Percentiles rank a stretch among this genome's conserved stretches.
Evolutionary conservation across 1,284 basidiomycete genomes (phyloP).

Genomic region (Ceraceosorus guamensis): DNA sequence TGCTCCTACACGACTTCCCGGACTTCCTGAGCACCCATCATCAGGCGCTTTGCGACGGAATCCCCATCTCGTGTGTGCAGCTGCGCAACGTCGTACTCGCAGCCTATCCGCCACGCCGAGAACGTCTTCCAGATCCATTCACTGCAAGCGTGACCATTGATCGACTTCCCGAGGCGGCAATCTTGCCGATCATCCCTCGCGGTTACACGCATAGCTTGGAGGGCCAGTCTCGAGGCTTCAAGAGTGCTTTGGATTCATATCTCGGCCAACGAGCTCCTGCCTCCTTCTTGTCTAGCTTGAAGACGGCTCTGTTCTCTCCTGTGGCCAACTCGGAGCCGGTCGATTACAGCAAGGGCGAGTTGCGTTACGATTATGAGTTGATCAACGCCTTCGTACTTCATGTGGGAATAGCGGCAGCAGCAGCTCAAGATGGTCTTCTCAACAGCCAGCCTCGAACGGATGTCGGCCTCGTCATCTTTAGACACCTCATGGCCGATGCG

Average conservation of each 20-base stretch:
- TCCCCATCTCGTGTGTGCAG: constrained; percentile 88
- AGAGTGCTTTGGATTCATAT: constrained; percentile 70
- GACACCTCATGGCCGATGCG: constrained; percentile 66
- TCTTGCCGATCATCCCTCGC: constrained; percentile 78
- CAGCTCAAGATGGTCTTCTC: constrained; percentile 67
- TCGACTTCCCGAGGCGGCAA: constrained; percentile 77
- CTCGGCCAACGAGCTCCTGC: constrained; percentile 60
- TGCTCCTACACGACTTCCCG: constrained; percentile 96
- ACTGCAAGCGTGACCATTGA: constrained; percentile 52
- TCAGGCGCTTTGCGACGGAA: constrained; percentile 85
- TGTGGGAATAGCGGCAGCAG: constrained; percentile 76
- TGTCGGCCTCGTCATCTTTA: constrained; percentile 69
- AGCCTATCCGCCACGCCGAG: constrained; percentile 68
- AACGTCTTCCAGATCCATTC: constrained; percentile 73
- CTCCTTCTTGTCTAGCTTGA: constrained; percentile 69
- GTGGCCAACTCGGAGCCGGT: constrained; percentile 7
- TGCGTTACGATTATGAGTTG: constrained; percentile 72
- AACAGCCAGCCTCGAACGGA: constrained; percentile 71
- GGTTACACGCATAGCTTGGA: constrained; percentile 78
- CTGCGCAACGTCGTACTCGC: constrained; percentile 92
- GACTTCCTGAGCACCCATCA: constrained; percentile 96
- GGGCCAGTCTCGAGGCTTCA: constrained; percentile 56
- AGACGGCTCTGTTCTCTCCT: constrained; percentile 65
- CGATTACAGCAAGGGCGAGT: constrained; percentile 51
- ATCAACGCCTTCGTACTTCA: constrained; percentile 93